Base-by-base conservation (phyloP, 2,329 filamentous ascomycete species). In the Leptosphaerulina australis region DNA sequence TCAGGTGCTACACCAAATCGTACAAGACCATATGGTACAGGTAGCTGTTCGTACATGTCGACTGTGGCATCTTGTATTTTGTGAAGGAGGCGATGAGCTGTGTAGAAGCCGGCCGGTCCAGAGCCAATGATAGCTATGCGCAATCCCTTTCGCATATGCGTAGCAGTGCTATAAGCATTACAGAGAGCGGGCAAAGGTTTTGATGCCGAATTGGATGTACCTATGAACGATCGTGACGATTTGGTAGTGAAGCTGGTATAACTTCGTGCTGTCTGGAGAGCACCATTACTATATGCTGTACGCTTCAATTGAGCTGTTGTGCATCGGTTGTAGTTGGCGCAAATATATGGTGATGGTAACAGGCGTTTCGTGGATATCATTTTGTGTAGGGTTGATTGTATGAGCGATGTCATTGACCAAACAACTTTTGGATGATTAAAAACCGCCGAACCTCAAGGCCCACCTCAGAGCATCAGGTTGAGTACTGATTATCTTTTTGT, bases 1-100 rank as follows among this genome's bases (percentile, higher is more conserved):
- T 99, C 94, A 4, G 94, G 94, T n/a, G 94, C 95, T 50, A 99
- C 94, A 7, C 94, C 94, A 68, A 94, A 96, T 46, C 94, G 83
- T 39, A 96, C 92, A 46, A 99, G 81, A 1, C 94, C 94, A 69
- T 90, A 99, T 0, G 94, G 94, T 3, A 96, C 91, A 0, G 94
- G 94, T 29, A 97, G 77, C 21, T 90, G 85, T 75, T 99, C 94
- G 69, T 96, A 99, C 93, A 99, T 97, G 74, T 97, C 93, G 17
- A 99, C 82, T 40, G 83, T 81, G 0, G 87, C 86, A 68, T 86
- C 78, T 17, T 85, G 79, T 28, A 94, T 80, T 64, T 86, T 90
- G 44, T 83, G 83, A 80, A 97, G 87, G 46, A 96, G 81, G 50
- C 91, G 84, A 66, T 94, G 90, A 1, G 94, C 88, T 0, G 93